phyloP scores from a whole-genome alignment of 176 grass and related monocot species.

The Rhipidocladum racemiflorum region DNA sequence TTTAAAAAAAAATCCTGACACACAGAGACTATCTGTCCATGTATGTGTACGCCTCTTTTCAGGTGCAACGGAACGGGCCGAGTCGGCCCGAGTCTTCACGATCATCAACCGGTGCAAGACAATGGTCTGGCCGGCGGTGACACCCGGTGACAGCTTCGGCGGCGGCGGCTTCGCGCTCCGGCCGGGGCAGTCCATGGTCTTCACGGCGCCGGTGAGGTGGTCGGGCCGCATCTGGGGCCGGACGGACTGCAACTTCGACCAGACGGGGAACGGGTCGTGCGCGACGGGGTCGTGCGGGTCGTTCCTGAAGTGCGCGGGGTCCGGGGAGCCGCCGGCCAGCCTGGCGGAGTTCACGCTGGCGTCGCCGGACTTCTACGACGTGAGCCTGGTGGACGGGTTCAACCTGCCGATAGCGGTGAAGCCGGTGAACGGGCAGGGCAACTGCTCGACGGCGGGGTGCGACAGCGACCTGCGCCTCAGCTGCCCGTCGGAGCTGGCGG shows the following conservation, averaged over 20 bases:
- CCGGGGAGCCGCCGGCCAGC: slow-evolving; percentile 47
- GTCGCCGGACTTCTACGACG: slow-evolving; percentile 26
- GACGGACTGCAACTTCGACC: slow-evolving; percentile 58
- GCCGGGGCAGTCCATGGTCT: slow-evolving; percentile 51
- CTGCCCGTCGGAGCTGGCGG: slow-evolving; percentile 51
- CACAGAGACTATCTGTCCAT: no score
- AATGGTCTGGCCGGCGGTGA: slow-evolving; percentile 58
- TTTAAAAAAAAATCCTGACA: not conserved
- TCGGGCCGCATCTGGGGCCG: slow-evolving; percentile 68
- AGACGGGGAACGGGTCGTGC: slow-evolving; percentile 51
- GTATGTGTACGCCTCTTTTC: not conserved
- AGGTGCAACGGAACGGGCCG: not conserved
- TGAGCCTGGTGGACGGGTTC: slow-evolving; percentile 29
- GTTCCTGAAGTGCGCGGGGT: slow-evolving; percentile 40
- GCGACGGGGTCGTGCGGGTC: slow-evolving; percentile 53
- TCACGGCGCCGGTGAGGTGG: slow-evolving; percentile 46
- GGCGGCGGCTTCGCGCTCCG: slow-evolving; percentile 58
- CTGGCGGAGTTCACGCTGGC: slow-evolving; percentile 69
- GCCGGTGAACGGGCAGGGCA: slow-evolving; percentile 34
- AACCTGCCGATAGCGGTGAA: slow-evolving; percentile 43
- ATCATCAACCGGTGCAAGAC: slow-evolving; percentile 59
- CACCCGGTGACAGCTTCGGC: slow-evolving; percentile 42
- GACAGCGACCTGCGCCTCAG: slow-evolving; percentile 41
- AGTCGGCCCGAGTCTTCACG: slow-evolving; percentile 48
- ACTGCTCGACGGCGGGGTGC: slow-evolving; percentile 64